Percentiles rank a stretch among this genome's conserved stretches.
phyloP scores from a whole-genome alignment of 805 yeast genomes.

The Candida oleophila region DNA sequence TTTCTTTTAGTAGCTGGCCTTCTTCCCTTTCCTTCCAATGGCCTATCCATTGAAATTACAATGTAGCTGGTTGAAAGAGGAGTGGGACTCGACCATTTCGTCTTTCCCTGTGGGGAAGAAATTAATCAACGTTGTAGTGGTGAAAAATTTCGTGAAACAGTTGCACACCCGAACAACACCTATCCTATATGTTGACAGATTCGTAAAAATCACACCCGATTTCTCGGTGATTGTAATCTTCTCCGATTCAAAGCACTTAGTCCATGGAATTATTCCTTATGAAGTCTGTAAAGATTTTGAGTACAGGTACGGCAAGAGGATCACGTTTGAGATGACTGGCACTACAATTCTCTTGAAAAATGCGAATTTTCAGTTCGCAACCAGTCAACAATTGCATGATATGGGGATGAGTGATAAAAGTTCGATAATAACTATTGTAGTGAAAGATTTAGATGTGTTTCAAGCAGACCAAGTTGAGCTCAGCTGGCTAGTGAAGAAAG shows the following conservation, averaged over 20 bases:
- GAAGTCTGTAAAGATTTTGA: constrained; percentile 30
- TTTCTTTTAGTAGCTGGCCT: no score
- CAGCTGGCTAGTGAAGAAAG: constrained; percentile 8
- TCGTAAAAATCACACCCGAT: constrained; percentile 18
- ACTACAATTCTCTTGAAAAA: constrained; percentile 23
- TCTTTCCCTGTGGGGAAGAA: constrained; percentile 3
- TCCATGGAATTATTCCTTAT: constrained; percentile 29
- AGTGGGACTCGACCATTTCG: constrained; percentile 8
- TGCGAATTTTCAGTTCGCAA: constrained; percentile 27
- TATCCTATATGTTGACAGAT: constrained; percentile 26
- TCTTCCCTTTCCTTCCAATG: no score
- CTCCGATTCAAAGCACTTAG: constrained; percentile 31
- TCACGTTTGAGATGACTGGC: constrained; percentile 31
- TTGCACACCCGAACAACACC: constrained; percentile 13
- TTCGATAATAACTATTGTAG: constrained; percentile 26
- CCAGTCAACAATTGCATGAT: constrained; percentile 1
- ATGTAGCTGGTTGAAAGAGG: constrained; percentile 21
- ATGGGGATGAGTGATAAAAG: constrained; percentile 7
- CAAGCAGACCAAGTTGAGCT: constrained; percentile 27
- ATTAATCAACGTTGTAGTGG: constrained; percentile 13
- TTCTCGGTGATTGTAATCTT: constrained; percentile 28
- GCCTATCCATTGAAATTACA: constrained; percentile 14
- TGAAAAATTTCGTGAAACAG: constrained; percentile 13
- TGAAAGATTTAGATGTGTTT: constrained; percentile 28
- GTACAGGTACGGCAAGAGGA: constrained; percentile 25